Conservation (phyloP, 495 filamentous ascomycete genomes). For the Parathielavia appendiculata region DNA sequence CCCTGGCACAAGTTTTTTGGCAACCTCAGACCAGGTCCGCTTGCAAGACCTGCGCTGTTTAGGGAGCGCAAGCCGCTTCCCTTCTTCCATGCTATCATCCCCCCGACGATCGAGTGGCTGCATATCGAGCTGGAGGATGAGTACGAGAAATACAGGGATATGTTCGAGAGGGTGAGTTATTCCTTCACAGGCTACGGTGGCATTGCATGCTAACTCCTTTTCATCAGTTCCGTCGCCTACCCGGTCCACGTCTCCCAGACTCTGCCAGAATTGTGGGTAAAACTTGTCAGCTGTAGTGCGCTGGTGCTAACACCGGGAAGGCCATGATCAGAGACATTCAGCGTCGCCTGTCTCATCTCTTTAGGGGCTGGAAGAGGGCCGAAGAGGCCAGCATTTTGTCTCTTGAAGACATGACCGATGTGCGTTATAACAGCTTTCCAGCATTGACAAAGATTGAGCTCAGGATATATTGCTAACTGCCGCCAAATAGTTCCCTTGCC, state of each 20-base stretch:
- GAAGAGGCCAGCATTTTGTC: neutral
- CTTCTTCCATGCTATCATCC: slow-evolving; percentile 6
- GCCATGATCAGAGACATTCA: slow-evolving; percentile 1
- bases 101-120: slow-evolving; percentile 11
- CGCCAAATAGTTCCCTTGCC: slow-evolving; percentile 4
- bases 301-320: neutral
- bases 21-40: neutral
- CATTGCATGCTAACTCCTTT: neutral
- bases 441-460: neutral
- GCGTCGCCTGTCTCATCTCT: neutral
- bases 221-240: neutral
- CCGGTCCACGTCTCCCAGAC: slow-evolving; percentile 5
- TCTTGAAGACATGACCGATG: slow-evolving; percentile 7
- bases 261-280: neutral
- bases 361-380: slow-evolving; percentile 7
- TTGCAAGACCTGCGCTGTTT: slow-evolving; percentile 5
- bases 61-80: slow-evolving; percentile 1
- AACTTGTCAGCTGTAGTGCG: neutral
- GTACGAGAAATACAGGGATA: slow-evolving; percentile 7
- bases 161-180: slow-evolving; percentile 11
- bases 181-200: neutral
- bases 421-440: neutral
- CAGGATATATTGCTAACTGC: neutral
- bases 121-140: neutral
- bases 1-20: slow-evolving; percentile 24